Evolutionary conservation across 2,329 filamentous ascomycete species (phyloP).

Genomic region (Xylariaceae sp.): DNA sequence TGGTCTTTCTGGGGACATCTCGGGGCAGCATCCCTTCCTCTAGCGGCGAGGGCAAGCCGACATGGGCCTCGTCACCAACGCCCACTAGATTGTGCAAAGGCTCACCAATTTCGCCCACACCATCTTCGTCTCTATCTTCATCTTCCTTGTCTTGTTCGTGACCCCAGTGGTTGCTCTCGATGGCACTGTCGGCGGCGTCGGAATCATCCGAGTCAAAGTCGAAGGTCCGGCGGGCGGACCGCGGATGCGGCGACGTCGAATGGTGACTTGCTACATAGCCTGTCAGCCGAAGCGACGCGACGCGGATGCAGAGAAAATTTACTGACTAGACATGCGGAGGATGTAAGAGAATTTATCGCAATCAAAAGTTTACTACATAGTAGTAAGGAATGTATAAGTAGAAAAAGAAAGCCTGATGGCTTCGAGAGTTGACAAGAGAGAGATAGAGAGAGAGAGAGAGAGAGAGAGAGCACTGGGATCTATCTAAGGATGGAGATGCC

Average conservation of each 20-base stretch:
- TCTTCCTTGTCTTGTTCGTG: conserved; percentile 27
- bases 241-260: conserved; percentile 33
- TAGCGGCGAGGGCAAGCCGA: conserved; percentile 27
- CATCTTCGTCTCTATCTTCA: conserved; percentile 31
- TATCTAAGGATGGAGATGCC: no score
- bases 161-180: conserved; percentile 31
- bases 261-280: conserved; percentile 22
- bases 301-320: conserved; percentile 3
- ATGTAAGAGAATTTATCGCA: background rate
- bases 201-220: conserved; percentile 36
- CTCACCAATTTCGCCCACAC: conserved; percentile 13
- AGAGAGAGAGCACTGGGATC: background rate
- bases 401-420: background rate
- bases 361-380: background rate
- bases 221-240: conserved; percentile 29
- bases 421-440: no score
- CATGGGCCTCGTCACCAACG: conserved; percentile 23
- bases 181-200: conserved; percentile 28
- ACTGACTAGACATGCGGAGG: conserved; percentile 16
- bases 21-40: conserved; percentile 54
- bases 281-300: conserved; percentile 12
- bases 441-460: no score
- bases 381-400: background rate
- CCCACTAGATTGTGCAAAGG: background rate
- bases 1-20: conserved; percentile 64